Evolutionary conservation across 192 early-diverging fungal genomes (phyloP), one percentile per base, ranked within the genome.

Genomic region (Gryganskiella cystojenkinii): DNA sequence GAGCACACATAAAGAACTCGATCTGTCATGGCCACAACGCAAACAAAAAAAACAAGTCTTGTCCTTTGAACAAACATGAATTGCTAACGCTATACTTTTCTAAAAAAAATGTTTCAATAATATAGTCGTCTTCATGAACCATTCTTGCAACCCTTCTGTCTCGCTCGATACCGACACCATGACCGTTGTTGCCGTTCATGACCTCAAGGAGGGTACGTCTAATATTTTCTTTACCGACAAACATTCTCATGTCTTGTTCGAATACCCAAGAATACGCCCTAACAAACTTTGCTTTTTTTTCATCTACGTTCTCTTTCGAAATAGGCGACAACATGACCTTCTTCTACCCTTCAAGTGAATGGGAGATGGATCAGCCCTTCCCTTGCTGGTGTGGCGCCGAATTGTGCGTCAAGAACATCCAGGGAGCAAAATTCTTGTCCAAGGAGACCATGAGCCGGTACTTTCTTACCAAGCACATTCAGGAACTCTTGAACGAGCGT

Each of bases 341-440:
- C 71, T 87, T 87, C 69, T 88, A 88, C 63, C 85, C 85, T 37
- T 85, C 87, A n/a, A 86, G 85, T 46, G 87, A 88, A 64, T 88
- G 87, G 87, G 87, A 88, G 54, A 88, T 88, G 87, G 85, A 82
- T 70, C 83, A 88, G 73, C 85, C 87, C 9, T 88, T 88, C 54
- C 64, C 79, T 28, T 88, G 87, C 67, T 87, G 87, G 85, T 88
- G 87, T 53, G 84, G 85, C 27, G 56, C 83, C 9, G 49, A 60
- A 3, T 51, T 81, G 82, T 88, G 87, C 47, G 80, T 88, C 56
- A 81, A 83, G 69, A 78, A 24, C 40, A 82, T 88, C 24, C 65
- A 79, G 47, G 87, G 87, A 17, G 87, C 87, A 30, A 82, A 80
- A 31, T 61, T 81, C 61, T 42, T 88, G 27, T 58, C 84, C 30